phyloP scores from a whole-genome alignment of 257 asterid species.

The Nicotiana noctiflora region DNA sequence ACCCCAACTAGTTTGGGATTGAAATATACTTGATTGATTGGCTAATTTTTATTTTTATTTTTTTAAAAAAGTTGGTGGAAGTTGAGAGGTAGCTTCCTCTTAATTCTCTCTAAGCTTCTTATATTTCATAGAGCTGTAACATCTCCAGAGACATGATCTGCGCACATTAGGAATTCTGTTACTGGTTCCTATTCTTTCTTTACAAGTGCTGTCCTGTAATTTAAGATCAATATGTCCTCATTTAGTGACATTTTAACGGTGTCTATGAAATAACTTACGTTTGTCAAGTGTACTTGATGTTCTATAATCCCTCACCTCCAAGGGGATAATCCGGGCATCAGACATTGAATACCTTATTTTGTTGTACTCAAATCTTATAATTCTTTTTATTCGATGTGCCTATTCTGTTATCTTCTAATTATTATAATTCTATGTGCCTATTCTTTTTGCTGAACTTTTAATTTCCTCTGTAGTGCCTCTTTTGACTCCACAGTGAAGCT shows the following conservation, averaged over 20 bases:
- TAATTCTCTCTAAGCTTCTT: background rate
- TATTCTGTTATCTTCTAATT: too few relatives aligned
- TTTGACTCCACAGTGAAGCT: constrained; percentile 94
- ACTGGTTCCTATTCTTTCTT: background rate
- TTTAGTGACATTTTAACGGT: background rate
- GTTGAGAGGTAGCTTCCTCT: background rate
- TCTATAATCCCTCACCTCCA: background rate
- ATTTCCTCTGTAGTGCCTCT: constrained; percentile 60
- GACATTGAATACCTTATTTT: background rate
- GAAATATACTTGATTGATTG: background rate
- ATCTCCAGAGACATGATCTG: background rate
- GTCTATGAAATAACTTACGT: background rate
- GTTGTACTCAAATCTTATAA: background rate
- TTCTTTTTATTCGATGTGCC: background rate
- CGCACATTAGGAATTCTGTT: background rate
- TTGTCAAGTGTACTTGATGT: background rate
- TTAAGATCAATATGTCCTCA: background rate
- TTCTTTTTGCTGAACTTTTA: background rate
- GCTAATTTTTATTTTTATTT: background rate
- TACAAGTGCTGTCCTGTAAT: background rate
- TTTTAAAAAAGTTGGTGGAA: background rate
- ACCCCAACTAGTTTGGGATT: background rate
- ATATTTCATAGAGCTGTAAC: background rate
- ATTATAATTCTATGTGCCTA: background rate
- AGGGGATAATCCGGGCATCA: background rate